phyloP scores from a whole-genome alignment of 176 grass and related monocot genomes.

The Neostapfia colusana region DNA sequence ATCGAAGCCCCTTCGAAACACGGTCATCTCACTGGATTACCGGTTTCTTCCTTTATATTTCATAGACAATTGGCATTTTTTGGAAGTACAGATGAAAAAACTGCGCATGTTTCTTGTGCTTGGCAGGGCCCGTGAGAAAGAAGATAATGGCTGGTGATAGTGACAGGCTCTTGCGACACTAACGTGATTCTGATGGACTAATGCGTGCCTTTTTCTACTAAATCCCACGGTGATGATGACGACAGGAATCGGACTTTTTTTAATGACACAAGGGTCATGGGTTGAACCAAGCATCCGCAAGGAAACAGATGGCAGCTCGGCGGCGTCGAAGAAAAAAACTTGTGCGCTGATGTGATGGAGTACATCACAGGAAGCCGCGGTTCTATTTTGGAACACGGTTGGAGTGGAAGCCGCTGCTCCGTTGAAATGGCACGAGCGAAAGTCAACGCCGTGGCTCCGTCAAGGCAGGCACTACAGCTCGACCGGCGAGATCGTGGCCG shows the following conservation, averaged over 20 bases:
- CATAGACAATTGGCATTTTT: neutral
- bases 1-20: neutral
- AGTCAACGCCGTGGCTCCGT: conserved; percentile 16
- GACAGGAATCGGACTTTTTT: neutral
- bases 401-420: neutral
- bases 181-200: conserved; percentile 38
- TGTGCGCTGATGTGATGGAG: neutral
- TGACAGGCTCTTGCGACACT: neutral
- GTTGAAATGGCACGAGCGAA: conserved; percentile 32
- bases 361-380: neutral
- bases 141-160: neutral
- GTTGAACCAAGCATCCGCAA: neutral
- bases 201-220: conserved; percentile 17
- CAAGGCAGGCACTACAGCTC: neutral
- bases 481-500: neutral
- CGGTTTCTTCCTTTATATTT: neutral
- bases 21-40: neutral
- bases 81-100: neutral
- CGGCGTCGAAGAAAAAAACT: neutral
- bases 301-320: conserved; percentile 1
- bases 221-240: conserved; percentile 13
- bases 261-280: neutral
- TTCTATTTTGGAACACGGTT: neutral
- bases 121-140: neutral
- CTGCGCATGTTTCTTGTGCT: conserved; percentile 1